Base-by-base conservation (phyloP, 1,284 basidiomycete genomes). In the Leucoagaricus sp. region DNA sequence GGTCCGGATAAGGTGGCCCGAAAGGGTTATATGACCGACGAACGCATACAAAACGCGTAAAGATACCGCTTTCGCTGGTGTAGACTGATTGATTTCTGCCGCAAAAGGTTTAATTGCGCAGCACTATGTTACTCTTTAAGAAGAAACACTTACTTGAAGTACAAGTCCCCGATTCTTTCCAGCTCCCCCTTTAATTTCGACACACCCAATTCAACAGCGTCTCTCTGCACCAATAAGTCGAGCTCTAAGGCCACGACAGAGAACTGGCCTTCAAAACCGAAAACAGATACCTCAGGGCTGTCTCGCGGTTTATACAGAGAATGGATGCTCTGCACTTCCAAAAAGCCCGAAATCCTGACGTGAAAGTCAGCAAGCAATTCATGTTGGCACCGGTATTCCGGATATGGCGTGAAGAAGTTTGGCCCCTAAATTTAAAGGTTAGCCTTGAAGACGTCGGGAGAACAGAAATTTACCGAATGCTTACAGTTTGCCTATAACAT, bases 221-320 rank as follows among this genome's bases (percentile, higher is more conserved):
- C 67, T 54, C 63, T 66, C 54, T 70, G 65, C 33, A 50, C 57
- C n/a, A 66, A 26, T 13, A 82, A 63, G 28, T 75, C 66, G 19
- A 73, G 73, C 52, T 78, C 76, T 25, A 70, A 58, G 7, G 76
- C 75, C 19, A 84, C 76, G 28, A 78, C 65, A 5, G 82, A 80
- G 65, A 75, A 84, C 65, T 85, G 83, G 17, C 82, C 83, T 41
- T 77, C 75, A 58, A 85, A 85, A 10, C 65, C 64, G 64, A 86
- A 85, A 34, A 69, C 46, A 17, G 65, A 50, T 8, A 23, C 23
- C 12, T 44, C 38, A 15, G 36, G 52, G 7, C 13, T 29, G 12
- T 42, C 29, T 2, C 5, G 23, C 23, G 21, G 57, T 33, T 59
- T 62, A 44, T 47, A 49, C 21, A 55, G 15, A 26, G 36, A 26